Base-by-base conservation (phyloP, 768 basidiomycete species). In the Suillus cothurnatus region DNA sequence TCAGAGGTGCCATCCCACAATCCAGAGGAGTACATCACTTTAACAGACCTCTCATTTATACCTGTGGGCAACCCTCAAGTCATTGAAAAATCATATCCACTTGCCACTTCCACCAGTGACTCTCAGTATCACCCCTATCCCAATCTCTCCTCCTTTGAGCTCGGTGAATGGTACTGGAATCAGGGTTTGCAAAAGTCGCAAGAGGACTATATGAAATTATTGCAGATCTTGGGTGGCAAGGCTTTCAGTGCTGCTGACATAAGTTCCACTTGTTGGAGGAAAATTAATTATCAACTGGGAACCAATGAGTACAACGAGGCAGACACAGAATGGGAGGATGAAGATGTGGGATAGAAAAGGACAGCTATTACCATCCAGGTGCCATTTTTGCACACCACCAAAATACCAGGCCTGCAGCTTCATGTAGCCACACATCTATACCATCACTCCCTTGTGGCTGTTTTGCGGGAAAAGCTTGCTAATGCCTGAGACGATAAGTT, bases 401-500 rank as follows among this genome's bases (percentile, higher is more conserved):
- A 39, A 55, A 55, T 3, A 47, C 34, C 66, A 41, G 63, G 71
- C 5, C 58, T 64, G 8, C 32, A 47, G 52, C 32, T 55, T 7
- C 66, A 66, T 21, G 15, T 26, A 17, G 57, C 68, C 3, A 34
- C 43, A 0, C 59, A 61, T 8, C 66, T 73, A 7, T 65, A 68
- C 36, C 70, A 68, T 57, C 65, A 62, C 6, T 69, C 61, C 2
- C 52, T 72, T 7, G 53, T 71, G 7, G 63, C 64, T 0, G 60
- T 71, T 21, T 56, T 73, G 28, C 36, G 49, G 19, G 71, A 72
- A 53, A 72, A 69, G 59, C 36, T 73, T 34, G 9, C 62, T 3
- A 69, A 69, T 63, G 28, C 61, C 4, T 21, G 15, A 21, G 14
- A 60, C 26, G 38, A 52, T 19, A 8, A 41, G 4, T 49, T 36